Percentiles rank a stretch among this genome's conserved stretches.
Conservation (phyloP, 208 protist species). For the Trypanosoma platydactyli region DNA sequence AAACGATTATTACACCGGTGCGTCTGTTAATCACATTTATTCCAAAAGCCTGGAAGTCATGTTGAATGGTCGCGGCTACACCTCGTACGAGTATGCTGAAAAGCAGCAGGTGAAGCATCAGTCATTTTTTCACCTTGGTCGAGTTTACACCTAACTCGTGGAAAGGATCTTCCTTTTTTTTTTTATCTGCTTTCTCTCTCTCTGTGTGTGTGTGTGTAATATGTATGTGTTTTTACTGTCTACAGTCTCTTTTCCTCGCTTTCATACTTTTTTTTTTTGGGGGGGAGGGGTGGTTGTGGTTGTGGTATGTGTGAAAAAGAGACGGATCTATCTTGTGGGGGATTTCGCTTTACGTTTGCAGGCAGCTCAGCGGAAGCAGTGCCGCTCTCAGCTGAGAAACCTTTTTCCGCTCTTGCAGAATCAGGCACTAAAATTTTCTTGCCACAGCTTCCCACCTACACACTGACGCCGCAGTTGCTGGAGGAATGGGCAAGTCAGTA, state of each 20-base stretch:
- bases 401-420: neutral
- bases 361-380: neutral
- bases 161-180: neutral
- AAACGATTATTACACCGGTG: conserved; percentile 78
- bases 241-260: neutral
- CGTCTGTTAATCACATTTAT: conserved; percentile 82
- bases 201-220: conserved; percentile 4
- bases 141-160: conserved; percentile 72
- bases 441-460: conserved; percentile 11
- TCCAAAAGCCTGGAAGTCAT: conserved; percentile 82
- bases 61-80: conserved; percentile 89
- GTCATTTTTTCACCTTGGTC: conserved; percentile 73
- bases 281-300: neutral
- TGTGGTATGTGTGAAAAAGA: neutral
- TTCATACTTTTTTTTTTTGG: neutral
- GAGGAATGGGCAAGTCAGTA: conserved; percentile 13
- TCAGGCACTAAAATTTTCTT: conserved; percentile 16
- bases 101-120: conserved; percentile 88
- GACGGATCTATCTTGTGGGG: conserved; percentile 21
- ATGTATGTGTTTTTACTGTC: too few species aligned
- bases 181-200: neutral
- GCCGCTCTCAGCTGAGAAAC: neutral
- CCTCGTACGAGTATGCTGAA: conserved; percentile 86
- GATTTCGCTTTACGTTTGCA: conserved; percentile 48
- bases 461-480: conserved; percentile 12